Conservation (phyloP, 2,329 filamentous ascomycete species). For the Colletotrichum gigasporum region DNA sequence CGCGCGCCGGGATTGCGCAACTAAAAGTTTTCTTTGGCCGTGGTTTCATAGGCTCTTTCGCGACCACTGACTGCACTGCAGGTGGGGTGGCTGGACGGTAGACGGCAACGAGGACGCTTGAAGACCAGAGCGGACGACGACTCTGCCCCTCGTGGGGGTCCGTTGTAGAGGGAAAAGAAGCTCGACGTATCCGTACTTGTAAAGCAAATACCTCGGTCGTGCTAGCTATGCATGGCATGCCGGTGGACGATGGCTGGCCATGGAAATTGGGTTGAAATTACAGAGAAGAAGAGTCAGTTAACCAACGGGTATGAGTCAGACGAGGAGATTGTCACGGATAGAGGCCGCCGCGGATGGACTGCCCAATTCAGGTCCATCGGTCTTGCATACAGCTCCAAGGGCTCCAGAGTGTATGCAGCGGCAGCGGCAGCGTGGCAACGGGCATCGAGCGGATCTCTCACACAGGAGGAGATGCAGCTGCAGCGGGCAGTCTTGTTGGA, state of each 20-base stretch:
- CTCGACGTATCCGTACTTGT: background rate
- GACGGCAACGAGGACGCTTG: background rate
- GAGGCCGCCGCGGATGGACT: slow-evolving; percentile 6
- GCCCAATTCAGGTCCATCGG: background rate
- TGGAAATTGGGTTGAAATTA: background rate
- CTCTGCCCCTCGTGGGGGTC: slow-evolving; percentile 7
- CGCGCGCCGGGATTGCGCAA: slow-evolving; percentile 15
- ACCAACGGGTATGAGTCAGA: slow-evolving; percentile 18
- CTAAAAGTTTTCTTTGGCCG: slow-evolving; percentile 17
- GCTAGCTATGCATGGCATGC: background rate
- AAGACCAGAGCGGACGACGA: background rate
- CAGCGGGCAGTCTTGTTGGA: background rate
- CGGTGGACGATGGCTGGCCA: background rate
- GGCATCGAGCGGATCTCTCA: background rate
- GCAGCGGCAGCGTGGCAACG: background rate
- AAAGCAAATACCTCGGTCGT: no score
- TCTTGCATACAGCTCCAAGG: background rate
- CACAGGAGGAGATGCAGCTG: background rate
- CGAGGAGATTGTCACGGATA: slow-evolving; percentile 11
- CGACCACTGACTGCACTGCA: background rate
- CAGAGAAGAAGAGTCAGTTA: slow-evolving; percentile 5
- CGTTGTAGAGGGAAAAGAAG: background rate
- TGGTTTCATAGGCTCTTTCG: slow-evolving; percentile 1
- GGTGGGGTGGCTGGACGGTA: slow-evolving; percentile 1
- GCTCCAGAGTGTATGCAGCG: background rate